A percentile compares a stretch with the other conserved stretches of the same genome.
These are phyloP conservation scores for Cercospora beticola DNA, from an alignment of 2,329 filamentous ascomycete genomes.

Conservation along the genomic window DNA sequence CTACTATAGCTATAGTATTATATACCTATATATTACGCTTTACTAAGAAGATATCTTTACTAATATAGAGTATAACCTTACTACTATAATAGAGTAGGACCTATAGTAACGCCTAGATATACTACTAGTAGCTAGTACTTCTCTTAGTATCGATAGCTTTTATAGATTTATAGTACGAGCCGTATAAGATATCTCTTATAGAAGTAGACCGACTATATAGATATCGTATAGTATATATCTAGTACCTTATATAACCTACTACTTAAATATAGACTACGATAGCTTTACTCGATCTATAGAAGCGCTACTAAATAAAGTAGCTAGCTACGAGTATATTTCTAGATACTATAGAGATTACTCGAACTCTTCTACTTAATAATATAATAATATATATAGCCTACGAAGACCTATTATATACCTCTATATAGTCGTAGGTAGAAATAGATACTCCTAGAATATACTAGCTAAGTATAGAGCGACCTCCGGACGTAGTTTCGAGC, in stretches of 20 bases:
- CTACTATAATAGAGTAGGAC: neutral
- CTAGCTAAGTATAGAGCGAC: too few relatives aligned
- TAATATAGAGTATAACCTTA: neutral
- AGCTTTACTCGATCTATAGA: neutral
- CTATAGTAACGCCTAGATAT: neutral
- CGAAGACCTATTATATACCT: too few relatives aligned
- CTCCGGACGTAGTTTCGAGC: too few relatives aligned
- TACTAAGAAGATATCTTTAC: neutral
- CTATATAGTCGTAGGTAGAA: too few relatives aligned
- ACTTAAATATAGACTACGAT: neutral
- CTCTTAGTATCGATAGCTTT: neutral
- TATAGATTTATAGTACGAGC: neutral
- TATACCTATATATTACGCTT: neutral
- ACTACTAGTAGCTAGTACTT: neutral
- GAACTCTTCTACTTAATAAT: neutral
- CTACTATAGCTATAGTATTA: too few relatives aligned
- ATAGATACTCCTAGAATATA: too few relatives aligned
- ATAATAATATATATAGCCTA: too few relatives aligned
- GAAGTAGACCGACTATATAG: neutral
- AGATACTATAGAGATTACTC: neutral
- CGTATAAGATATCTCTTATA: neutral
- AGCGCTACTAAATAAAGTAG: neutral
- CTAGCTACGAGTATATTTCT: neutral
- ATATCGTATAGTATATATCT: neutral
- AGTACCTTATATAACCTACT: too few relatives aligned